Conservation (phyloP, 768 basidiomycete species). For the Rhizopogon vesiculosus region DNA sequence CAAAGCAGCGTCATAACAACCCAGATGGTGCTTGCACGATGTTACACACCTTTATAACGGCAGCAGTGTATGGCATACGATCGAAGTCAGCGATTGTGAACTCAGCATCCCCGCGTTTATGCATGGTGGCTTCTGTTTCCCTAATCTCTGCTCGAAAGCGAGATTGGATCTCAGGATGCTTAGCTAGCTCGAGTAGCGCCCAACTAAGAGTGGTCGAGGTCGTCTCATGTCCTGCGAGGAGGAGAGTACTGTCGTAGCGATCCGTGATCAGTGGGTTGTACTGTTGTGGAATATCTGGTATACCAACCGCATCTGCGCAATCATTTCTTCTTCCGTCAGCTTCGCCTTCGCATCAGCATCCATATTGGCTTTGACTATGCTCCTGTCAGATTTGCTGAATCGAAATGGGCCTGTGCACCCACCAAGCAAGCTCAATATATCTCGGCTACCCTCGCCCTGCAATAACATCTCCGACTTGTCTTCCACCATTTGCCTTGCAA, state of each 20-base stretch:
- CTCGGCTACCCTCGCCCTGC: conserved; percentile 1
- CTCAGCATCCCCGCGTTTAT: conserved; percentile 32
- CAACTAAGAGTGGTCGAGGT: conserved; percentile 55
- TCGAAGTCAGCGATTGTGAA: conserved; percentile 43
- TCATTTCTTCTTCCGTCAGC: conserved; percentile 10
- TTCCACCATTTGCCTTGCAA: conserved; percentile 7
- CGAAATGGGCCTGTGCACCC: neutral
- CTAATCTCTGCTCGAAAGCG: conserved; percentile 57
- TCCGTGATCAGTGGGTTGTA: neutral
- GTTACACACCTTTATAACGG: conserved; percentile 36
- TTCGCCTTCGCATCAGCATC: conserved; percentile 19
- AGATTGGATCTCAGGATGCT: conserved; percentile 52
- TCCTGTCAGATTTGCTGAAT: neutral
- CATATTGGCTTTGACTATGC: conserved; percentile 26
- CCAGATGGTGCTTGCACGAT: neutral
- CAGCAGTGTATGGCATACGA: conserved; percentile 43
- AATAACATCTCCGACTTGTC: conserved; percentile 10
- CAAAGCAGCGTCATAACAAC: neutral
- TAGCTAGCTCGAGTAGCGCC: conserved; percentile 60
- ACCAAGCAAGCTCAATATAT: conserved; percentile 34
- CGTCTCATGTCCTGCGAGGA: conserved; percentile 56
- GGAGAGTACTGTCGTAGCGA: conserved; percentile 32
- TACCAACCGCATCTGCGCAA: conserved; percentile 15
- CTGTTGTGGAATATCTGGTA: neutral
- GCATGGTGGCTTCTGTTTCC: conserved; percentile 15